Percentiles rank a stretch among this genome's conserved stretches.
phyloP scores from a whole-genome alignment of 1,284 basidiomycete species.

The Microbotryum scabiosae region DNA sequence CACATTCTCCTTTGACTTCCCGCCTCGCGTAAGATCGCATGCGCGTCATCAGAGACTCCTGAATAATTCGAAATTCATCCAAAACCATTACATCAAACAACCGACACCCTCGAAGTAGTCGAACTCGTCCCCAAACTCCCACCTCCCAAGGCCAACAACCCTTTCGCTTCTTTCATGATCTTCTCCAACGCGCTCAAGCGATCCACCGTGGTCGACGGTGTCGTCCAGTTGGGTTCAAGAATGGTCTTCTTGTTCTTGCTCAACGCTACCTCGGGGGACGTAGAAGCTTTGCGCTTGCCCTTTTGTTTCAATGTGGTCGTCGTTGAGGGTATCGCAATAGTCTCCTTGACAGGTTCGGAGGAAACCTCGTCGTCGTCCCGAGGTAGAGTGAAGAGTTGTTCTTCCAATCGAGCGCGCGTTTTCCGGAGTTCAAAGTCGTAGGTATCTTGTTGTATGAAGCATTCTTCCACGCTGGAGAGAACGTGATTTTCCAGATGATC shows the following conservation, averaged over 20 bases:
- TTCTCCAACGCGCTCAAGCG: slow-evolving; percentile 8
- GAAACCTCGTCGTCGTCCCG: background rate
- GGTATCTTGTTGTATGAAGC: background rate
- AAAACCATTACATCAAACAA: too few species aligned
- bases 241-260: slow-evolving; percentile 24
- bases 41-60: too few species aligned
- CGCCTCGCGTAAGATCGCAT: too few species aligned
- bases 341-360: background rate
- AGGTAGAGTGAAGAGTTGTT: background rate
- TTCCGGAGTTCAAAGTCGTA: background rate
- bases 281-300: background rate
- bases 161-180: slow-evolving; percentile 16
- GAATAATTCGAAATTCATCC: too few species aligned
- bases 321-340: background rate
- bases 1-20: too few species aligned
- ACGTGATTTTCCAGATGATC: slow-evolving; percentile 18
- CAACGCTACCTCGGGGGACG: background rate
- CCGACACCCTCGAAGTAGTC: too few species aligned
- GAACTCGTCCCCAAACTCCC: too few species aligned
- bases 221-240: background rate
- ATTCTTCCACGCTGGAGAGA: background rate
- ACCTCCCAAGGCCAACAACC: background rate
- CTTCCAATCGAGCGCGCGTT: background rate
- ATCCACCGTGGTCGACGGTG: background rate
- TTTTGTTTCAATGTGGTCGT: background rate